Conservation (phyloP, 257 asterid species). For the Nicotiana obtusifolia region DNA sequence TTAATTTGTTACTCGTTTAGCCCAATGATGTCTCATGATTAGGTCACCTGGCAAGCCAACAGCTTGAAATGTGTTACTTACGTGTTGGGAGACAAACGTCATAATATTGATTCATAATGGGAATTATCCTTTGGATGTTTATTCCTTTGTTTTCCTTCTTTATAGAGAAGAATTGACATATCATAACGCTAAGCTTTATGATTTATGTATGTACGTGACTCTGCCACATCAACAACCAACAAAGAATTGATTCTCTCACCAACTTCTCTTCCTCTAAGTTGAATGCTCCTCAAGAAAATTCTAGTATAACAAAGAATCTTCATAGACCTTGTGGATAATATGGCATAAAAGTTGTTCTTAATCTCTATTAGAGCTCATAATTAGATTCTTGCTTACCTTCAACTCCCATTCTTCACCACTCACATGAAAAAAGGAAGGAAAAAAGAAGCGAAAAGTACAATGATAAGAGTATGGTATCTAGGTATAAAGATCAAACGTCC, state of each 20-base stretch:
- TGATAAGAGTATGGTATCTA: conserved; percentile 1
- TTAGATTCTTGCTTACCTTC: conserved; percentile 9
- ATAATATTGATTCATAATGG: background rate
- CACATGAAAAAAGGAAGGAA: conserved; percentile 7
- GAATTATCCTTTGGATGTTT: background rate
- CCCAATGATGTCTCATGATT: background rate
- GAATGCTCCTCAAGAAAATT: background rate
- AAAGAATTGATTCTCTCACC: conserved; percentile 14
- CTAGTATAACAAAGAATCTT: conserved; percentile 6
- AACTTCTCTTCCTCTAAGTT: conserved; percentile 5
- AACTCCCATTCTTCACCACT: background rate
- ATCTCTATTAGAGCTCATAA: conserved; percentile 12
- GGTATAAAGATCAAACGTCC: background rate
- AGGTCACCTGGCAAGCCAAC: background rate
- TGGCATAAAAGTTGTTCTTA: conserved; percentile 11
- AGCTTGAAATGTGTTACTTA: background rate
- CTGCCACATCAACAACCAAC: conserved; percentile 15
- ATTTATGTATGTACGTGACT: background rate
- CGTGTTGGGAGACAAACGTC: conserved; percentile 3
- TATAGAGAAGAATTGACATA: background rate
- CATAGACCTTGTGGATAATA: conserved; percentile 7
- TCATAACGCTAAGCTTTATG: background rate
- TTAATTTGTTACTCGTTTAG: background rate
- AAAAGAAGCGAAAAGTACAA: conserved; percentile 9
- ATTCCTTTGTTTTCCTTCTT: background rate